Conservation (phyloP, 805 yeast genomes). For the Clavispora carvajalis region DNA sequence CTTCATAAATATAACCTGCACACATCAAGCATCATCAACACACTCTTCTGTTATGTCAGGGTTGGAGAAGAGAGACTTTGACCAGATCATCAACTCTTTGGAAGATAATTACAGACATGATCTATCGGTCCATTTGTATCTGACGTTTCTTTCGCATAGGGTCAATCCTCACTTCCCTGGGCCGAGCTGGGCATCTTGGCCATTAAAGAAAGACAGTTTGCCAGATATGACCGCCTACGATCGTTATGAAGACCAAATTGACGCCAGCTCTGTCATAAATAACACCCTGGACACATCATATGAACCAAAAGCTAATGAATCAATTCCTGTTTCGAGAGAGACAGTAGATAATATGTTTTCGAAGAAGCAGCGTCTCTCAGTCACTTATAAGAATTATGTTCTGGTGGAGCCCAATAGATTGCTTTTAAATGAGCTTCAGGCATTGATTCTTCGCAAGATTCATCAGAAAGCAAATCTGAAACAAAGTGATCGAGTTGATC, state of each 20-base stretch:
- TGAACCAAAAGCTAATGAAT: background rate
- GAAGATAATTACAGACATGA: slow-evolving; percentile 52
- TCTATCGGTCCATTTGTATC: slow-evolving; percentile 60
- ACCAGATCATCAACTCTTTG: slow-evolving; percentile 18
- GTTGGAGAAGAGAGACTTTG: background rate
- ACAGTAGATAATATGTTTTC: background rate
- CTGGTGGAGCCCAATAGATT: background rate
- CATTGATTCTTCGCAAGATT: slow-evolving; percentile 1
- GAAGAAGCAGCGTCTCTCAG: background rate
- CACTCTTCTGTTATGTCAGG: background rate
- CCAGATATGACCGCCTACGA: background rate
- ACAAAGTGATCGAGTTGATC: background rate
- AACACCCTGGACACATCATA: background rate
- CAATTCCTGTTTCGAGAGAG: background rate
- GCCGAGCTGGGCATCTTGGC: slow-evolving; percentile 57
- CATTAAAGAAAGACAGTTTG: slow-evolving; percentile 24
- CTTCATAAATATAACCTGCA: no score
- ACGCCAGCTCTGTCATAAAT: background rate
- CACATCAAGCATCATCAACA: background rate
- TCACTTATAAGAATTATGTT: background rate
- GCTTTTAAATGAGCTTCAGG: slow-evolving; percentile 14
- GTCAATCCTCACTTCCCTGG: slow-evolving; percentile 33
- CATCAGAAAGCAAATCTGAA: background rate
- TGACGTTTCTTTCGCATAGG: slow-evolving; percentile 42
- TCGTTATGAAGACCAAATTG: background rate